Evolutionary conservation across 345 rosid genomes (phyloP), one percentile per base, ranked within the genome.

Genomic region (Hibiscus tridactylites): DNA sequence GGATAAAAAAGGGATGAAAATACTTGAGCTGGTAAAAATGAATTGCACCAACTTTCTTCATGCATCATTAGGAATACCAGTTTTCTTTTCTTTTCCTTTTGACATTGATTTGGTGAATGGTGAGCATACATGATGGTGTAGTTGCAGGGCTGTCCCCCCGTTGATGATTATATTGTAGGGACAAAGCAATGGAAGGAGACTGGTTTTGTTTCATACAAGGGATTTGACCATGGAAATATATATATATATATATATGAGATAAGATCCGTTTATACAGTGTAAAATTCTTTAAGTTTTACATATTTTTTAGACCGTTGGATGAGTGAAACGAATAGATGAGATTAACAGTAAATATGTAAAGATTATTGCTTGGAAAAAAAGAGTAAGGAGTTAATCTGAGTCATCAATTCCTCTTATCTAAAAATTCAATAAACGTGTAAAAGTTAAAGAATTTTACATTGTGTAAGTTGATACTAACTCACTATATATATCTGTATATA

Each of bases 1-100:
- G 53, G 72, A 70, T 53, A 71, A 71, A 52, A 13, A 73, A 68
- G 42, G 39, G 42, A 37, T 54, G 58, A 57, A 64, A 71, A 57
- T 4, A 29, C 61, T 52, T 68, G 72, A 68, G 29, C 28, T 50
- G 61, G 17, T 68, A 50, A 68, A 50, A 52, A 53, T 53, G 61
- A 31, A 68, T 53, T 33, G 72, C 61, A 52, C 61, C 26, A 68
- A 68, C 72, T 68, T 68, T 68, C 59, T 31, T 52, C 61, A 24
- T 13, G 53, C 65, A 70, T 56, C 73, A 57, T 58, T 58, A 58
- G 31, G 50, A 24, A 49, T 16, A 49, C 21, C 26, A 67, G 13
- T 26, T 9, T 49, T 28, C 26, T 10, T 13, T 47, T 17, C 6
- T 16, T 53, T n/a, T 53, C n/a, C 58, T 53, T 67, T 66, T 66